A percentile compares a stretch with the other conserved stretches of the same genome.
These are phyloP conservation scores for Cystobasidium pallidum DNA, from an alignment of 1,284 basidiomycete genomes.

Conservation along the genomic window DNA sequence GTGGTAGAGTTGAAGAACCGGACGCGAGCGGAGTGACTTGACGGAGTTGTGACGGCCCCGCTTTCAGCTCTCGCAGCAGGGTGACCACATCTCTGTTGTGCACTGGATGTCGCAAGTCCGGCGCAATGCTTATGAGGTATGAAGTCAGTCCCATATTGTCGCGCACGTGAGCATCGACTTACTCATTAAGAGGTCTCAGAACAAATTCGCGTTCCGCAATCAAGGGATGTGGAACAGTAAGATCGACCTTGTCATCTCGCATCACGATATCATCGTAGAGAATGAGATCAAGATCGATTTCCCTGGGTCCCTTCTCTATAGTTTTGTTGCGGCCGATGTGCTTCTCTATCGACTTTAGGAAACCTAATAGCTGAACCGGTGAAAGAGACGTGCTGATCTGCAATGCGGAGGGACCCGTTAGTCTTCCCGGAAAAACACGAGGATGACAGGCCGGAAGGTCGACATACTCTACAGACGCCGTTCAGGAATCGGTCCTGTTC, in stretches of 20 bases:
- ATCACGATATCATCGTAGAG: conserved; percentile 66
- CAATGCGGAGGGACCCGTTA: background rate
- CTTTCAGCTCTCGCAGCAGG: conserved; percentile 61
- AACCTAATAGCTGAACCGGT: conserved; percentile 66
- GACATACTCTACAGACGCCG: conserved; percentile 78
- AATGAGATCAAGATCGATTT: conserved; percentile 88
- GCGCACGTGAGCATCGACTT: conserved; percentile 51
- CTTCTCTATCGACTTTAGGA: conserved; percentile 76
- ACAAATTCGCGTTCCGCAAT: conserved; percentile 89
- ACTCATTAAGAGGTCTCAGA: conserved; percentile 84
- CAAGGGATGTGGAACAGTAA: conserved; percentile 82
- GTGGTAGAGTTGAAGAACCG: conserved; percentile 51
- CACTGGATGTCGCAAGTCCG: conserved; percentile 68
- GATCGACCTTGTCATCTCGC: conserved; percentile 56
- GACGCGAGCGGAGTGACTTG: conserved; percentile 66
- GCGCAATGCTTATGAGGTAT: conserved; percentile 65
- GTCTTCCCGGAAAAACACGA: too few relatives aligned
- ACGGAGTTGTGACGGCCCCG: conserved; percentile 65
- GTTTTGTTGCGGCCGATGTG: conserved; percentile 79
- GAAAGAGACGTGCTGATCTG: conserved; percentile 74
- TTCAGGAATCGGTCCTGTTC: conserved; percentile 91
- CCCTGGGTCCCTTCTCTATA: conserved; percentile 82
- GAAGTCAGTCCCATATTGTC: too few relatives aligned
- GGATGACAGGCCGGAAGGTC: background rate
- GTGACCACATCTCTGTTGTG: conserved; percentile 60